These are phyloP conservation scores for Botrytis byssoidea DNA, from an alignment of 2,329 filamentous ascomycete species.

Conservation along the genomic window DNA sequence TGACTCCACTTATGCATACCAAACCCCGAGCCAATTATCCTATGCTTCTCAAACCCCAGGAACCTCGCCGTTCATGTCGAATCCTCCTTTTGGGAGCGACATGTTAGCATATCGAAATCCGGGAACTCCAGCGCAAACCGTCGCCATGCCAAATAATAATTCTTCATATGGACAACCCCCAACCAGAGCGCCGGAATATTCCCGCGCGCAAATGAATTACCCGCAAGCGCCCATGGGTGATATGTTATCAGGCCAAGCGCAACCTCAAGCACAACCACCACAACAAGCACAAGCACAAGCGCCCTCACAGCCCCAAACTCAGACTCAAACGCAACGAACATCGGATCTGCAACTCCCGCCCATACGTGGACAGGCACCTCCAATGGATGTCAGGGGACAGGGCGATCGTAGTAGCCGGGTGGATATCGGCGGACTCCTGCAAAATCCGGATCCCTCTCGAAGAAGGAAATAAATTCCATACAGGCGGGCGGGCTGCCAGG, in stretches of 20 bases:
- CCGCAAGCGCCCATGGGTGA: slow-evolving; percentile 55
- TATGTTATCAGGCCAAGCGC: slow-evolving; percentile 39
- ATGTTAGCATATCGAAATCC: slow-evolving; percentile 33
- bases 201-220: slow-evolving; percentile 43
- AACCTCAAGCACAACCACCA: slow-evolving; percentile 43
- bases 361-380: slow-evolving; percentile 38
- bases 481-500: too few relatives aligned
- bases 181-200: slow-evolving; percentile 45
- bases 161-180: slow-evolving; percentile 49
- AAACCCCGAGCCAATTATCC: slow-evolving; percentile 30
- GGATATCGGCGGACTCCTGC: slow-evolving; percentile 62
- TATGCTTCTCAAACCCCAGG: slow-evolving; percentile 29
- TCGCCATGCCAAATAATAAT: slow-evolving; percentile 42
- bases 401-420: slow-evolving; percentile 55
- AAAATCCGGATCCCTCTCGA: slow-evolving; percentile 48
- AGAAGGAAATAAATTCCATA: slow-evolving; percentile 10
- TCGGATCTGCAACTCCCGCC: slow-evolving; percentile 45
- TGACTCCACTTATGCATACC: slow-evolving; percentile 37
- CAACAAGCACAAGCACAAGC: slow-evolving; percentile 44
- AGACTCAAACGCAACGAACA: slow-evolving; percentile 43
- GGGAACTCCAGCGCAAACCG: slow-evolving; percentile 27
- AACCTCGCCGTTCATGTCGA: slow-evolving; percentile 30
- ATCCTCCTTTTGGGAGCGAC: slow-evolving; percentile 30
- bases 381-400: slow-evolving; percentile 40
- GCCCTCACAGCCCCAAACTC: slow-evolving; percentile 36